These are phyloP conservation scores for Clonostachys sp. DNA, from an alignment of 2,329 filamentous ascomycete genomes.

Conservation along the genomic window DNA sequence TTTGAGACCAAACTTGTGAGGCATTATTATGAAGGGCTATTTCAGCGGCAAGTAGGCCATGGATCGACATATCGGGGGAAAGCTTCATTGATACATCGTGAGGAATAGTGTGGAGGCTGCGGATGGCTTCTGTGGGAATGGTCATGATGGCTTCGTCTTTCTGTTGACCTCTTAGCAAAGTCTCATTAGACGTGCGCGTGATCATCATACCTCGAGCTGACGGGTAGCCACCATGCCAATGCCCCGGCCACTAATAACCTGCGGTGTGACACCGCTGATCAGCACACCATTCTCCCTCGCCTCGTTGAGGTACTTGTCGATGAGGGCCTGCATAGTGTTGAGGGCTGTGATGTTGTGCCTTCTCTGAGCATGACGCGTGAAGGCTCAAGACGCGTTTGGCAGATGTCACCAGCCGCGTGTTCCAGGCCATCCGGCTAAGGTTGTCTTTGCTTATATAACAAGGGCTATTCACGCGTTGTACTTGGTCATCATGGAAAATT, in stretches of 20 bases:
- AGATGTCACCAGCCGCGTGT: no score
- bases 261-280: conserved; percentile 61
- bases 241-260: conserved; percentile 62
- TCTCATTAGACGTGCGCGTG: background rate
- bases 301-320: background rate
- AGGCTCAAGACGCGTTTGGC: no score
- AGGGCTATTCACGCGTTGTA: no score
- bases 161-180: conserved; percentile 13
- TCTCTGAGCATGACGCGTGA: no score
- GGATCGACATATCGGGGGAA: conserved; percentile 53
- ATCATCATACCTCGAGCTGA: conserved; percentile 47
- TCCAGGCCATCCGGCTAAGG: no score
- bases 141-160: conserved; percentile 53
- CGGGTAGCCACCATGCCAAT: conserved; percentile 67
- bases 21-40: conserved; percentile 49
- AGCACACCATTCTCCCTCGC: conserved; percentile 2
- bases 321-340: no score
- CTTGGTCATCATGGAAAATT: no score
- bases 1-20: conserved; percentile 54
- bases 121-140: conserved; percentile 60
- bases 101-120: conserved; percentile 59
- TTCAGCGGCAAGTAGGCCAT: conserved; percentile 68
- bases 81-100: conserved; percentile 46
- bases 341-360: no score
- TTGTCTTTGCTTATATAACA: no score